A percentile compares a stretch with the other conserved stretches of the same genome.
Evolutionary conservation across 2,329 filamentous ascomycete species (phyloP).

Genomic region (Ceratocystis huliohia): DNA sequence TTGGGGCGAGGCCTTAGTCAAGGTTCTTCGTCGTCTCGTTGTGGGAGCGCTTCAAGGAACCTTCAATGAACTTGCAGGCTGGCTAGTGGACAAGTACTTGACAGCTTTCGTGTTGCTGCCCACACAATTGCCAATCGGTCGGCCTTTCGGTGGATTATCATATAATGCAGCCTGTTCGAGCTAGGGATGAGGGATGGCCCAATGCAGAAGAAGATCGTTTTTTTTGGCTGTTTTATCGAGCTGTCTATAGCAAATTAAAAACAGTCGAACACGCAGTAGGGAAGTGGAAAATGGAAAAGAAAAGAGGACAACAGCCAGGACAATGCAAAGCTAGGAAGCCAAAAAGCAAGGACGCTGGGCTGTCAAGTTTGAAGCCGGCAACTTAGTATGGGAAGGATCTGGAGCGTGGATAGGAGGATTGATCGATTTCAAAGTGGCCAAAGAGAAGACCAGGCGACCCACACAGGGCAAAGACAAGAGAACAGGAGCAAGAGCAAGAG

Average conservation of each 20-base stretch:
- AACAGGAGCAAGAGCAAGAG: background rate
- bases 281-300: background rate
- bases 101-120: constrained; percentile 3
- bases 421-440: constrained; percentile 1
- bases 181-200: background rate
- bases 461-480: background rate
- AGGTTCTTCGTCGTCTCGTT: background rate
- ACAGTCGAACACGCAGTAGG: background rate
- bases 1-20: background rate
- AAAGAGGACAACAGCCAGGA: background rate
- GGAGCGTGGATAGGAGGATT: constrained; percentile 11
- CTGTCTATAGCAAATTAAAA: background rate
- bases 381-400: constrained; percentile 12
- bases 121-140: background rate
- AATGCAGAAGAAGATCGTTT: background rate
- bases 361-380: constrained; percentile 10
- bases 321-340: background rate
- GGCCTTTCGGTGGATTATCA: constrained; percentile 8
- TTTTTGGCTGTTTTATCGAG: background rate
- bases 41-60: background rate
- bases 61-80: background rate
- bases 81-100: background rate
- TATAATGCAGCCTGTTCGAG: background rate
- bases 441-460: background rate
- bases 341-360: background rate